Evolutionary conservation across 2,329 filamentous ascomycete species (phyloP).

Genomic region (Claviceps maximensis): DNA sequence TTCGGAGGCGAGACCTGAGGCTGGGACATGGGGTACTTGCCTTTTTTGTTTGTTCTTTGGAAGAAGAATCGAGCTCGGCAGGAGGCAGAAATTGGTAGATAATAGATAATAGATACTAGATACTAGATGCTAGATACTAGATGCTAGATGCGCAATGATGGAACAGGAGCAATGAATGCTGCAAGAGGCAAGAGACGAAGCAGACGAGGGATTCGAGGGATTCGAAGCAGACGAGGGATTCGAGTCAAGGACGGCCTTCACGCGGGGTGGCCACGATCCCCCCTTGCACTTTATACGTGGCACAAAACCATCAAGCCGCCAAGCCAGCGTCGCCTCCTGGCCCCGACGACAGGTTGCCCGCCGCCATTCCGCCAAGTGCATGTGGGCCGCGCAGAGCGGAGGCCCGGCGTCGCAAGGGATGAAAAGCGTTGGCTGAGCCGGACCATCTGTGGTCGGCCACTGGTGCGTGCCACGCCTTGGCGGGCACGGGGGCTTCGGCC

Average conservation of each 20-base stretch:
- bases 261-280: slow-evolving; percentile 2
- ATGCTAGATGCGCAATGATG: no score
- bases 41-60: no score
- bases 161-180: no score
- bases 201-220: no score
- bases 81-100: background rate
- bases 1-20: background rate
- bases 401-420: slow-evolving; percentile 6
- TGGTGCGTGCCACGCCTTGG: slow-evolving; percentile 8
- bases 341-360: slow-evolving; percentile 7
- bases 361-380: slow-evolving; percentile 46
- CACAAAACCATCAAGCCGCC: slow-evolving; percentile 3
- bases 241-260: background rate
- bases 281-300: slow-evolving; percentile 5
- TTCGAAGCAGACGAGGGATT: background rate
- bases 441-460: slow-evolving; percentile 5
- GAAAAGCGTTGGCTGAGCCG: slow-evolving; percentile 7
- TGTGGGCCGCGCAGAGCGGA: slow-evolving; percentile 28
- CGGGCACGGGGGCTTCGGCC: slow-evolving; percentile 3
- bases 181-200: no score
- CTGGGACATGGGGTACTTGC: background rate
- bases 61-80: no score
- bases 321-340: background rate
- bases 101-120: no score
- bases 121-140: no score